A percentile compares a stretch with the other conserved stretches of the same genome.
Conservation (phyloP, 352 stramenopile species). For the Pythium diclinum region DNA sequence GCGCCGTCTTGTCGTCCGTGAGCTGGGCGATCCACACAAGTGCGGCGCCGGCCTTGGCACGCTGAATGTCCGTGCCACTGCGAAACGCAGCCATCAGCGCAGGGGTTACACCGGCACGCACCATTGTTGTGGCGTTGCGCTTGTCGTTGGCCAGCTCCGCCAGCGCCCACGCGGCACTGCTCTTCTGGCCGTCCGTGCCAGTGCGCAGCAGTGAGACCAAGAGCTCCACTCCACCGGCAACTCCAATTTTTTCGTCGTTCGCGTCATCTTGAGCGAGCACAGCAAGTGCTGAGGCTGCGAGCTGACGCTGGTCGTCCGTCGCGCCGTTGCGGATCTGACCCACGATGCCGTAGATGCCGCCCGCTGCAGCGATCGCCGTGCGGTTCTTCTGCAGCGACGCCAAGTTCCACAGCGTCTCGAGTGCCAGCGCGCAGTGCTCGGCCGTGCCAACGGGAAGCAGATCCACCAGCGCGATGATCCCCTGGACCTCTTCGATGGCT, state of each 20-base stretch:
- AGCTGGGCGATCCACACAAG: slow-evolving; percentile 13
- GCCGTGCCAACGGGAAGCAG: slow-evolving; percentile 10
- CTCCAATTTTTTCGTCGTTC: slow-evolving; percentile 14
- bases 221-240: slow-evolving; percentile 8
- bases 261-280: slow-evolving; percentile 17
- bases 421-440: slow-evolving; percentile 2
- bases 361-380: slow-evolving; percentile 12
- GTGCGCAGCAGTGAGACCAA: slow-evolving; percentile 5
- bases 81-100: slow-evolving; percentile 9
- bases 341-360: slow-evolving; percentile 16
- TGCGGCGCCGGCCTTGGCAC: slow-evolving; percentile 4
- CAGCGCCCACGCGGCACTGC: slow-evolving; percentile 16
- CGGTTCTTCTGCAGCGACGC: slow-evolving; percentile 11
- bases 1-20: background rate
- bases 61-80: slow-evolving; percentile 13
- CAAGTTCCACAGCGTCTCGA: slow-evolving; percentile 18
- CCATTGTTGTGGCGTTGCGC: slow-evolving; percentile 9
- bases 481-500: background rate
- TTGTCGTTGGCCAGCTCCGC: slow-evolving; percentile 13
- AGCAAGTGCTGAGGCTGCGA: slow-evolving; percentile 10
- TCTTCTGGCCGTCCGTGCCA: slow-evolving; percentile 14
- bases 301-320: slow-evolving; percentile 10
- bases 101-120: background rate
- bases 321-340: slow-evolving; percentile 1
- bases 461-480: slow-evolving; percentile 12